These are phyloP conservation scores for Podospora bellae-mahoneyi DNA, from an alignment of 495 filamentous ascomycete genomes.

Conservation along the genomic window DNA sequence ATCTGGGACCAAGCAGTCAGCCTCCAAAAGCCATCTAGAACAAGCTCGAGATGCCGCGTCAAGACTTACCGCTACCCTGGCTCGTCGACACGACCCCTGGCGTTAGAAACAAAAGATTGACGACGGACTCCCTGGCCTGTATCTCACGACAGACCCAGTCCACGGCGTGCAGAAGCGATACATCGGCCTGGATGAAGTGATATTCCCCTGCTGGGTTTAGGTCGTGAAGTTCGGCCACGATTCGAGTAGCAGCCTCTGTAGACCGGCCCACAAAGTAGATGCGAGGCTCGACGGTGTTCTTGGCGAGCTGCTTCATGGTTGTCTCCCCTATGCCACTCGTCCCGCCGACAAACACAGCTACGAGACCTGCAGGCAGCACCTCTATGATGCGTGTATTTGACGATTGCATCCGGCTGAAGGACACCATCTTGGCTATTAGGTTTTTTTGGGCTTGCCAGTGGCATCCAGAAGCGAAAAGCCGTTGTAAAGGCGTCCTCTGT, in stretches of 20 bases:
- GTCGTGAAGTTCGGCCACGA: conserved; percentile 43
- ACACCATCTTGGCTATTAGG: conserved; percentile 33
- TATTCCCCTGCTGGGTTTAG: conserved; percentile 52
- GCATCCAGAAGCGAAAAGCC: background rate
- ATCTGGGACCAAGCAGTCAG: conserved; percentile 32
- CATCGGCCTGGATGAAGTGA: conserved; percentile 54
- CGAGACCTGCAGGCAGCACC: conserved; percentile 39
- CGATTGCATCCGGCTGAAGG: conserved; percentile 33
- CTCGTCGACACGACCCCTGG: conserved; percentile 42
- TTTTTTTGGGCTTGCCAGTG: background rate
- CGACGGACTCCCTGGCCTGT: conserved; percentile 44
- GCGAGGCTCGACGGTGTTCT: conserved; percentile 40
- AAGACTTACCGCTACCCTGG: conserved; percentile 12
- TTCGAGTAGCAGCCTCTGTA: conserved; percentile 40
- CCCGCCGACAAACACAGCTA: conserved; percentile 61
- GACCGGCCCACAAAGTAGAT: conserved; percentile 49
- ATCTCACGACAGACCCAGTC: conserved; percentile 60
- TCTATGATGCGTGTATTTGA: conserved; percentile 41
- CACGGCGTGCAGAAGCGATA: conserved; percentile 56
- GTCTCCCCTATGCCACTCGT: conserved; percentile 62
- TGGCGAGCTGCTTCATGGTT: conserved; percentile 56
- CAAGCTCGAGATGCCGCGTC: background rate
- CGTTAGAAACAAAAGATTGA: conserved; percentile 63
- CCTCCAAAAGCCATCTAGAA: background rate
- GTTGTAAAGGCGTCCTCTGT: background rate